Base-by-base conservation (phyloP, 305 asterid genomes). In the Ilex paraguariensis region DNA sequence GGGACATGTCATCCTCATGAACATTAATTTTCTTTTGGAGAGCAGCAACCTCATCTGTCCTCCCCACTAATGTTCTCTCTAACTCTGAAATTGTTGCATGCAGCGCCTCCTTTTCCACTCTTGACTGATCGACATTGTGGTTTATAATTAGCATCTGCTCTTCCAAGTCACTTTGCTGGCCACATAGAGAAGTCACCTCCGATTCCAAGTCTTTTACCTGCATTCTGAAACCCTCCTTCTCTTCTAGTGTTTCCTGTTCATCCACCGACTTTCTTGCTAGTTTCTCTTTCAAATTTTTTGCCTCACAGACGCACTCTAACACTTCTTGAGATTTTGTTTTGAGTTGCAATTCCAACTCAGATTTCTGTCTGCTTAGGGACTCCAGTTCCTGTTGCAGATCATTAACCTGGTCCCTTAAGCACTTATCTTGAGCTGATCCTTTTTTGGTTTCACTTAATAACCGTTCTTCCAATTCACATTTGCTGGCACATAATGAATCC, bases 221-320 rank as follows among this genome's bases (percentile, higher is more conserved):
- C 28, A 21, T 21, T 60, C 62, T 62, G 0, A 63, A 51, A 53
- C 70, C 49, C 67, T 63, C 77, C 33, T 73, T 69, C 59, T 74
- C 84, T 33, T 70, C 57, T 3, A 13, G 45, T 28, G 54, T 42
- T 13, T 16, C 60, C 54, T 70, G 63, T 66, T 64, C 78, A 5
- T 59, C 17, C 57, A 50, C 55, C 10, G 13, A 55, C 31, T 39
- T 57, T 48, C 50, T 56, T 17, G 15, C 58, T 52, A 78, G 3
- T 62, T 88, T 77, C 2, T 69, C 77, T 64, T 63, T 68, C 84
- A 73, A 60, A 28, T 17, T 62, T 53, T 77, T 86, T 49, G 72
- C 65, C 62, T 60, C 71, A 56, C 52, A 12, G 67, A 64, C 56
- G 61, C 56, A 69, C 32, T 77, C 74, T 12, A 73, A 62, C 57